A percentile compares a stretch with the other conserved stretches of the same genome.
phyloP scores from a whole-genome alignment of 371 early-diverging fungal species.

The Rhizomucor pusillus region DNA sequence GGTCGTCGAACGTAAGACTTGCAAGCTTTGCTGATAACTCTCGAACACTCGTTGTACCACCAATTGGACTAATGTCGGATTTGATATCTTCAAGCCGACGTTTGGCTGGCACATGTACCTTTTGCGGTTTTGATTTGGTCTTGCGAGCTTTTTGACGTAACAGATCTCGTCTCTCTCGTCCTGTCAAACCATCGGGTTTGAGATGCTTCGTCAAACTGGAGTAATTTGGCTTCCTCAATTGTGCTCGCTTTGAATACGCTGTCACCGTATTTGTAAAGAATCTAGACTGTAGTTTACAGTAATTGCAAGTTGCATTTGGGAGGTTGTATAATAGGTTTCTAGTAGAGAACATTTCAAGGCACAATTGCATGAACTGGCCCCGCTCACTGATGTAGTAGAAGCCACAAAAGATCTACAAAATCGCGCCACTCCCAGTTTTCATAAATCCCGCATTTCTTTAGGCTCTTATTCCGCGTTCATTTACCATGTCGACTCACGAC shows the following conservation, averaged over 20 bases:
- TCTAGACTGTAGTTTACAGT: not conserved
- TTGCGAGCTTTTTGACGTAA: conserved; percentile 25
- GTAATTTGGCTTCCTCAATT: conserved; percentile 42
- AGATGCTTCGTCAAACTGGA: conserved; percentile 49
- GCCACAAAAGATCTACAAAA: no score
- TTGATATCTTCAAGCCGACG: conserved; percentile 36
- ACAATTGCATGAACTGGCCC: no score
- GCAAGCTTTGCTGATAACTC: conserved; percentile 42
- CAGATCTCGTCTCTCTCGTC: conserved; percentile 40
- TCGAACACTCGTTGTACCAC: conserved; percentile 19
- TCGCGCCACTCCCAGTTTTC: no score
- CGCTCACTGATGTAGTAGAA: no score
- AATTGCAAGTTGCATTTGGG: no score
- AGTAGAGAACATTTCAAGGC: no score
- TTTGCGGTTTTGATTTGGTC: conserved; percentile 18
- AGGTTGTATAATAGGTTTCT: no score
- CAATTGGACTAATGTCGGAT: conserved; percentile 1
- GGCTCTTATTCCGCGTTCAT: no score
- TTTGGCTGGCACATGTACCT: conserved; percentile 48
- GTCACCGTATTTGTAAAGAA: conserved; percentile 2
- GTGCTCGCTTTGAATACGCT: conserved; percentile 31
- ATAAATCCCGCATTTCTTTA: no score
- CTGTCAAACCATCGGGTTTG: conserved; percentile 43
- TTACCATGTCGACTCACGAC: conserved; percentile 52
- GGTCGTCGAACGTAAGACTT: conserved; percentile 52